These are phyloP conservation scores for Neurospora sp. DNA, from an alignment of 495 filamentous ascomycete species.

Conservation along the genomic window DNA sequence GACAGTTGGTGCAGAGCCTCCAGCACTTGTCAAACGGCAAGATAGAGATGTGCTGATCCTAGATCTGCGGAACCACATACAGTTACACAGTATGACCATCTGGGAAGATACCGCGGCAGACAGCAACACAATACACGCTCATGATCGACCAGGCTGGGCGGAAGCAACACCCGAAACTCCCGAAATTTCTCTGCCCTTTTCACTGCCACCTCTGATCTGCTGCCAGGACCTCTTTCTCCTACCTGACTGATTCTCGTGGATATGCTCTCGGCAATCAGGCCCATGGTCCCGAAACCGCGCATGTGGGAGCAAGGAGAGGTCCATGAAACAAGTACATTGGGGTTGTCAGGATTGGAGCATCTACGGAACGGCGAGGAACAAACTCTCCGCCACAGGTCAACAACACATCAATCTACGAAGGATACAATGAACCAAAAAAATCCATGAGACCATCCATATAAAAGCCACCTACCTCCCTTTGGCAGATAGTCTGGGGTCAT, in stretches of 20 bases:
- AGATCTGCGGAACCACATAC: not conserved
- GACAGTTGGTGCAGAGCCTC: not conserved
- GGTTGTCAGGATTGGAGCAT: not conserved
- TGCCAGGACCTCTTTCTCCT: slow-evolving; percentile 2
- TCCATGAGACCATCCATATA: slow-evolving; percentile 10
- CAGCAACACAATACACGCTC: not conserved
- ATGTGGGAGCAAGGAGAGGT: too few species aligned
- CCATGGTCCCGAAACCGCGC: slow-evolving; percentile 8
- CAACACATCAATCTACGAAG: not conserved
- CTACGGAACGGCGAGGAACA: not conserved
- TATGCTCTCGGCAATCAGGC: slow-evolving; percentile 12
- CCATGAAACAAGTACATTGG: too few species aligned
- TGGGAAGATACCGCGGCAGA: not conserved
- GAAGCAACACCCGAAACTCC: not conserved
- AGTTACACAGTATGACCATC: not conserved
- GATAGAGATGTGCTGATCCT: not conserved
- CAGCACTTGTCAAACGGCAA: not conserved
- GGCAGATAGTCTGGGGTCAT: not conserved
- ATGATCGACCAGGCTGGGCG: not conserved
- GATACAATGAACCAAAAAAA: too few species aligned
- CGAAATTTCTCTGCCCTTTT: slow-evolving; percentile 6
- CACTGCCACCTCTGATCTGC: slow-evolving; percentile 13
- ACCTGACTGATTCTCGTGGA: slow-evolving; percentile 6
- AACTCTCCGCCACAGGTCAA: not conserved
- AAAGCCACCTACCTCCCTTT: slow-evolving; percentile 1